These are phyloP conservation scores for Trypanosoma avium DNA, from an alignment of 208 protist genomes.

Conservation along the genomic window DNA sequence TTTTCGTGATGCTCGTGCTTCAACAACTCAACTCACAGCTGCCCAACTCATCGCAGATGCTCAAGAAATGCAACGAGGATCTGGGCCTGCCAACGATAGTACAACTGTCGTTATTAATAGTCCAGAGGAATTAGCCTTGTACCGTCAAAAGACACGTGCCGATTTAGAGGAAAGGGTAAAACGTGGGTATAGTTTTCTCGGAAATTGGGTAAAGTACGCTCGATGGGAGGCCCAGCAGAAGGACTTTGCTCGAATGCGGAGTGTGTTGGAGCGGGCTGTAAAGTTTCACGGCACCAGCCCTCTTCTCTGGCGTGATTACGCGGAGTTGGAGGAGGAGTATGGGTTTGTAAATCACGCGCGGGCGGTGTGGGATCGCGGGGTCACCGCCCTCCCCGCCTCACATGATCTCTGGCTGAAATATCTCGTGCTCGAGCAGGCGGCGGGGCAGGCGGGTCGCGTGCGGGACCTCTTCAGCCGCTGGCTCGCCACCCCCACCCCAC, in stretches of 20 bases:
- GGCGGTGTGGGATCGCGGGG: constrained; percentile 97
- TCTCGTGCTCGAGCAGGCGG: constrained; percentile 96
- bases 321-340: constrained; percentile 98
- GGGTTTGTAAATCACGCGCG: constrained; percentile 97
- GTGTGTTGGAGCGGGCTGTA: constrained; percentile 95
- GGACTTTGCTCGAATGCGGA: constrained; percentile 94
- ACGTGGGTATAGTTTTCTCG: constrained; percentile 68
- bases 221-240: constrained; percentile 97
- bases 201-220: constrained; percentile 96
- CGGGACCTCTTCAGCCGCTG: constrained; percentile 96
- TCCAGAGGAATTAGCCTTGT: constrained; percentile 93
- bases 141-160: constrained; percentile 92
- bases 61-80: constrained; percentile 91
- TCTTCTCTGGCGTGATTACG: constrained; percentile 96
- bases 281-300: constrained; percentile 90
- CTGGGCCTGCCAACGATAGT: constrained; percentile 42
- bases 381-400: constrained; percentile 93
- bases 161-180: constrained; percentile 95
- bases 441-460: constrained; percentile 86
- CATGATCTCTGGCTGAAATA: constrained; percentile 98
- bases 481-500: constrained; percentile 92
- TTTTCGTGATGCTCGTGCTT: constrained; percentile 70
- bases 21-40: constrained; percentile 94
- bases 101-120: constrained; percentile 96
- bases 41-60: constrained; percentile 97